phyloP scores from a whole-genome alignment of 768 basidiomycete species.

The Mrakia hoshinonis region DNA sequence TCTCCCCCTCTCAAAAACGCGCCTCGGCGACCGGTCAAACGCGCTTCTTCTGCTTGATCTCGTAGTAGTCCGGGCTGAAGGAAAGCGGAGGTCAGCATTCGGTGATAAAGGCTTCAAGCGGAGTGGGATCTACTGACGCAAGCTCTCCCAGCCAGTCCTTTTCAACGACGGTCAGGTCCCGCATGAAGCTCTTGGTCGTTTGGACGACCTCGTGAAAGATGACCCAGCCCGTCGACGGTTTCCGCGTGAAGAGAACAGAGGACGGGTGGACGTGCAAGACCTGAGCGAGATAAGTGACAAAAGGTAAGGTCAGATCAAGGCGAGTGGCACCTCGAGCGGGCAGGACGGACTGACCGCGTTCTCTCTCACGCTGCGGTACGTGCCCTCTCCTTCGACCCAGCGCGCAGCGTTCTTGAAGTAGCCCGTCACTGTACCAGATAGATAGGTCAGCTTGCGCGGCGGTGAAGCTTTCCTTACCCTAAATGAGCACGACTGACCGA shows the following conservation, averaged over 20 bases:
- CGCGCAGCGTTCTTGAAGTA: constrained; percentile 66
- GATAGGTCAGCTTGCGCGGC: background rate
- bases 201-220: constrained; percentile 94
- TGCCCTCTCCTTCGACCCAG: constrained; percentile 80
- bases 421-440: constrained; percentile 2
- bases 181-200: constrained; percentile 89
- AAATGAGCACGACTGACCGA: constrained; percentile 41
- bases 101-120: background rate
- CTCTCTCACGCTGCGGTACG: constrained; percentile 79
- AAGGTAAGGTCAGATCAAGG: constrained; percentile 7
- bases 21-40: background rate
- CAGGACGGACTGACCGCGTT: constrained; percentile 53
- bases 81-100: background rate
- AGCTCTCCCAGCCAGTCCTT: constrained; percentile 69
- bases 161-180: constrained; percentile 86
- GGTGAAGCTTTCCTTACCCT: background rate
- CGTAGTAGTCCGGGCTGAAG: constrained; percentile 17
- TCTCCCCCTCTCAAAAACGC: background rate
- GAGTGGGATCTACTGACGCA: constrained; percentile 36
- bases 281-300: constrained; percentile 43
- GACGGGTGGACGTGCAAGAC: constrained; percentile 82
- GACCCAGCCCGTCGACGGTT: constrained; percentile 84
- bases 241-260: constrained; percentile 86
- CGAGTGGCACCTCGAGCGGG: background rate
- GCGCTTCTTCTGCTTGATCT: constrained; percentile 19